Conservation (phyloP, 345 rosid species). For the Eucalyptus pauciflora region DNA sequence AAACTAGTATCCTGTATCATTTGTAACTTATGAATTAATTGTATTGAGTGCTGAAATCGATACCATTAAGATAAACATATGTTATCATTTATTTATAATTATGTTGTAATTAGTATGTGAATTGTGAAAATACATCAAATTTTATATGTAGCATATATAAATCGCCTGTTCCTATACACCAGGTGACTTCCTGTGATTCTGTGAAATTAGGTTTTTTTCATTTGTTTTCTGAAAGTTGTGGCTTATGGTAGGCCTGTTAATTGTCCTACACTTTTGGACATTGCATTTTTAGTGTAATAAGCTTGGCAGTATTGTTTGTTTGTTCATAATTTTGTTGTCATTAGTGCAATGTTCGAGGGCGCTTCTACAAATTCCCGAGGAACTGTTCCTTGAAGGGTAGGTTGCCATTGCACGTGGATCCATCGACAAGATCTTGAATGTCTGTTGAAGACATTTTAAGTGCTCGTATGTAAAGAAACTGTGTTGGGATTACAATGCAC, state of each 20-base stretch:
- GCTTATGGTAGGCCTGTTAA: background rate
- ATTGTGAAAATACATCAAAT: no score
- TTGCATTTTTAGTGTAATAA: no score
- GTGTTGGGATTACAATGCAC: background rate
- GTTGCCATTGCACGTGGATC: background rate
- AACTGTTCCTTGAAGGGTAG: background rate
- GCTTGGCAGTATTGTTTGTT: background rate
- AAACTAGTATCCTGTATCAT: no score
- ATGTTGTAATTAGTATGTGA: no score
- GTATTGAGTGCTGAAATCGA: no score
- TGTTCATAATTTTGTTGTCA: background rate
- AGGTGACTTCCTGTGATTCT: conserved; percentile 8
- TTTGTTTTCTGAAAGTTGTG: background rate
- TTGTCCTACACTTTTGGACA: background rate
- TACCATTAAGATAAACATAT: no score
- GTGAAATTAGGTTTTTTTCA: background rate
- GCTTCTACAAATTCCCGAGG: background rate
- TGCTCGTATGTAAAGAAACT: background rate
- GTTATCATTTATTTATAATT: no score
- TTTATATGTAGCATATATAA: conserved; percentile 22
- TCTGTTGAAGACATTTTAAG: background rate
- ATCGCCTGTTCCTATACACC: conserved; percentile 61
- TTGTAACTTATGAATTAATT: no score
- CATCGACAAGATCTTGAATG: background rate
- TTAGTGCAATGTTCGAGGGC: background rate